A percentile compares a stretch with the other conserved stretches of the same genome.
Evolutionary conservation across 441 rosid species (phyloP).

Genomic region (Euphorbia celastroides): DNA sequence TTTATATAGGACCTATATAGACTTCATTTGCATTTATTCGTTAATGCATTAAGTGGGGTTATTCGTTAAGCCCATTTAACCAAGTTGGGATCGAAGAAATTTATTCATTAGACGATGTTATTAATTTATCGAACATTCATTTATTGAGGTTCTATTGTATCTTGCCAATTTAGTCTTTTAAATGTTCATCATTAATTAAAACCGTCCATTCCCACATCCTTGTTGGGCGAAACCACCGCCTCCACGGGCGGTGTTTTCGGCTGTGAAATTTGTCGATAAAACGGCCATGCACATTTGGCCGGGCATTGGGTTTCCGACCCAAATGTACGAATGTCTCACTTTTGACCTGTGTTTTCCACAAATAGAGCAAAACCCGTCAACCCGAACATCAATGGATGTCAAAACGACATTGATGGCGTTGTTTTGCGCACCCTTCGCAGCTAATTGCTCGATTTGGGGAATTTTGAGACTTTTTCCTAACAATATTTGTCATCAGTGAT

Average conservation of each 20-base stretch:
- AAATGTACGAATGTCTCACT: slow-evolving; percentile 54
- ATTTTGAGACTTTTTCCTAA: slow-evolving; percentile 53
- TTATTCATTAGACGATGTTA: no score
- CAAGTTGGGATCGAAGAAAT: no score
- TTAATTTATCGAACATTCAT: no score
- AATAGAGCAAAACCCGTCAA: slow-evolving; percentile 56
- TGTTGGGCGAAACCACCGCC: slow-evolving; percentile 58
- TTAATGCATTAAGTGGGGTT: no score
- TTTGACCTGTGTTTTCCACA: slow-evolving; percentile 61
- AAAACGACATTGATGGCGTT: slow-evolving; percentile 59
- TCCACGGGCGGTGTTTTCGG: slow-evolving; percentile 53
- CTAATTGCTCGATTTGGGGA: slow-evolving; percentile 43
- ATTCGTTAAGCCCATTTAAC: no score
- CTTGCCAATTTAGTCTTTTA: no score
- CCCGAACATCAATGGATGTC: slow-evolving; percentile 64
- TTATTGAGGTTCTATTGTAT: no score
- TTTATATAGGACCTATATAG: no score
- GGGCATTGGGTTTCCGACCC: slow-evolving; percentile 90
- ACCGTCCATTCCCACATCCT: slow-evolving; percentile 82
- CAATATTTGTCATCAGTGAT: slow-evolving; percentile 43
- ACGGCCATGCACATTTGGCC: slow-evolving; percentile 78
- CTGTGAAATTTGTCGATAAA: slow-evolving; percentile 64
- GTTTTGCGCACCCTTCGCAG: slow-evolving; percentile 45
- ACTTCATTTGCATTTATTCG: no score
- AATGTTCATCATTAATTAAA: no score